Conservation (phyloP, 371 early-diverging fungal genomes). For the Mycotypha africana region DNA sequence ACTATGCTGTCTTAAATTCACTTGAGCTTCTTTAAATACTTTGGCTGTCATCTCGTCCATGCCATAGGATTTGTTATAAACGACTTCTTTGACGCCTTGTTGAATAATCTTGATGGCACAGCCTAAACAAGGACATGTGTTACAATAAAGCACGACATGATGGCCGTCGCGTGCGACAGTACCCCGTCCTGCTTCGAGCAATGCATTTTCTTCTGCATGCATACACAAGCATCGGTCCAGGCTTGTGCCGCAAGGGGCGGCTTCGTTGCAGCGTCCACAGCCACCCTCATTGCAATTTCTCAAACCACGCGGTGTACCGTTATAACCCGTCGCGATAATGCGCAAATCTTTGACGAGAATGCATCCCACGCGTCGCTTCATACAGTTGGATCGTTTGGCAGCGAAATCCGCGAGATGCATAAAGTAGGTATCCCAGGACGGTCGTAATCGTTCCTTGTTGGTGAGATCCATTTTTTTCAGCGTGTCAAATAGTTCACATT, state of each 20-base stretch:
- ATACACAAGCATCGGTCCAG: conserved; percentile 93
- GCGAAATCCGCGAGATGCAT: conserved; percentile 93
- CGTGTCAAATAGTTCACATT: conserved; percentile 27
- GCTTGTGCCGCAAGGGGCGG: conserved; percentile 66
- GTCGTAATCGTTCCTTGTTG: conserved; percentile 73
- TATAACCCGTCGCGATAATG: conserved; percentile 97
- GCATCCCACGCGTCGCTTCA: conserved; percentile 98
- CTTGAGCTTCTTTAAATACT: conserved; percentile 77
- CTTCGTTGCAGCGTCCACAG: conserved; percentile 89
- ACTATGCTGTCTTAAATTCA: conserved; percentile 74
- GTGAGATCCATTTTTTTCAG: conserved; percentile 52
- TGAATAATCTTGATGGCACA: conserved; percentile 97
- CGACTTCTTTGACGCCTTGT: conserved; percentile 87
- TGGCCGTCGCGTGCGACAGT: conserved; percentile 54
- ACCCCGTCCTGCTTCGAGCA: conserved; percentile 91
- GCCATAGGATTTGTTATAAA: conserved; percentile 82
- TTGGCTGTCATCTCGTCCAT: conserved; percentile 84
- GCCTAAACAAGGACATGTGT: conserved; percentile 85
- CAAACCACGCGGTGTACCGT: conserved; percentile 93
- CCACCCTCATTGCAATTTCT: conserved; percentile 95
- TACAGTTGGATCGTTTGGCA: conserved; percentile 83
- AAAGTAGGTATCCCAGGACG: conserved; percentile 96
- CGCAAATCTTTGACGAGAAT: conserved; percentile 87
- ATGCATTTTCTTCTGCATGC: conserved; percentile 98
- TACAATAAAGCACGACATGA: conserved; percentile 84